phyloP scores from a whole-genome alignment of 192 early-diverging fungal genomes.

The Chytriomyces confervae region DNA sequence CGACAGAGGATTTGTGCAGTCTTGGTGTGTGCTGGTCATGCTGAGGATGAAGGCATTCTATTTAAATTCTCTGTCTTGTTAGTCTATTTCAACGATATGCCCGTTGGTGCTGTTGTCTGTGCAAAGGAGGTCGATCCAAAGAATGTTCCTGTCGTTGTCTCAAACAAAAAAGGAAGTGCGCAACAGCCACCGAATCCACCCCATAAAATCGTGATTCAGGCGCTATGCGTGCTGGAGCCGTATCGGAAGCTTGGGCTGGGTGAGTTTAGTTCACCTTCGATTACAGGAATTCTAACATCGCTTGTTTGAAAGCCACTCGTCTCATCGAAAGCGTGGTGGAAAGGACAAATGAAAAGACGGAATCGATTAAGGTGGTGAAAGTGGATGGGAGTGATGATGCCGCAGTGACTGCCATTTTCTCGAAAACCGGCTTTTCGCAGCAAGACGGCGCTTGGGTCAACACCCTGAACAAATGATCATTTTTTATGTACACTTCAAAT shows the following conservation, averaged over 20 bases:
- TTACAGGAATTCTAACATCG: neutral
- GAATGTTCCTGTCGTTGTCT: neutral
- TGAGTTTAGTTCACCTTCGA: slow-evolving; percentile 17
- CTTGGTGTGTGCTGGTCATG: slow-evolving; percentile 21
- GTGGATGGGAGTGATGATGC: neutral
- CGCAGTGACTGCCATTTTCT: neutral
- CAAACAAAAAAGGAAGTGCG: neutral
- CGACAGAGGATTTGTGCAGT: slow-evolving; percentile 12
- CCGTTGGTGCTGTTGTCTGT: slow-evolving; percentile 36
- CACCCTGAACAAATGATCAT: neutral
- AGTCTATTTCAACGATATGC: slow-evolving; percentile 42
- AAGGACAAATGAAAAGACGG: neutral
- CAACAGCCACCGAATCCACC: neutral
- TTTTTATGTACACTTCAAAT: too few species aligned
- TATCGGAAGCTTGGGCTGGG: slow-evolving; percentile 78
- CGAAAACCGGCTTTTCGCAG: neutral
- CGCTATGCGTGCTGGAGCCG: slow-evolving; percentile 79
- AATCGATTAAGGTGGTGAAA: neutral
- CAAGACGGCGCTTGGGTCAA: neutral
- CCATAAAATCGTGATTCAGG: slow-evolving; percentile 71
- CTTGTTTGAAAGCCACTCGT: neutral
- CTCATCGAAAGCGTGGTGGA: neutral
- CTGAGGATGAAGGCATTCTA: neutral
- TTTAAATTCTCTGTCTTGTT: neutral
- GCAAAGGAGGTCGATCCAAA: slow-evolving; percentile 11